Evolutionary conservation across 768 basidiomycete species (phyloP).

Genomic region (Mrakia gelida): DNA sequence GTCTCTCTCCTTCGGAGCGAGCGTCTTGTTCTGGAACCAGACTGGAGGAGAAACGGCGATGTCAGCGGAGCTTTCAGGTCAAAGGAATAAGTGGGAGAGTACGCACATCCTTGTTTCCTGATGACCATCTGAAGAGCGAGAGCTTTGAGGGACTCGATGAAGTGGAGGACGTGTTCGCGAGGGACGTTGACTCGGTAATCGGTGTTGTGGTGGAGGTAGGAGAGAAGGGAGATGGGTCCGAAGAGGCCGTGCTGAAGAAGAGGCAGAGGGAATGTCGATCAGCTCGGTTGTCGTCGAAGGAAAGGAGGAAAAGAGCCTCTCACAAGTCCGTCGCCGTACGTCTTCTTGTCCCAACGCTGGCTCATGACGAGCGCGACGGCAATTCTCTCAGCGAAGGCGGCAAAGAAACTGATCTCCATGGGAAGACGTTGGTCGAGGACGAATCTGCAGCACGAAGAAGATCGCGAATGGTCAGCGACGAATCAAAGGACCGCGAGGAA

Average conservation of each 20-base stretch:
- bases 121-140: background rate
- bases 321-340: background rate
- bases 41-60: background rate
- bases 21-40: slow-evolving; percentile 2
- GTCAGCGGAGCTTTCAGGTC: background rate
- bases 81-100: background rate
- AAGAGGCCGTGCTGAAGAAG: background rate
- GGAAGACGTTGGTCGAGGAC: background rate
- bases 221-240: background rate
- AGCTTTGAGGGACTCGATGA: background rate
- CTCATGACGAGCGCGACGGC: slow-evolving; percentile 8
- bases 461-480: background rate
- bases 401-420: background rate
- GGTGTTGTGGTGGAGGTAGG: background rate
- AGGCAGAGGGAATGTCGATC: background rate
- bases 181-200: background rate
- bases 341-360: slow-evolving; percentile 1
- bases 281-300: background rate
- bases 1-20: background rate
- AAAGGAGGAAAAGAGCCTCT: background rate
- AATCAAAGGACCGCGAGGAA: background rate
- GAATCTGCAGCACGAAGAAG: background rate
- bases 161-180: background rate
- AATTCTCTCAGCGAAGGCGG: background rate
- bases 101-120: background rate